These are phyloP conservation scores for Talaromyces sp. DNA, from an alignment of 2,329 filamentous ascomycete genomes.

Conservation along the genomic window DNA sequence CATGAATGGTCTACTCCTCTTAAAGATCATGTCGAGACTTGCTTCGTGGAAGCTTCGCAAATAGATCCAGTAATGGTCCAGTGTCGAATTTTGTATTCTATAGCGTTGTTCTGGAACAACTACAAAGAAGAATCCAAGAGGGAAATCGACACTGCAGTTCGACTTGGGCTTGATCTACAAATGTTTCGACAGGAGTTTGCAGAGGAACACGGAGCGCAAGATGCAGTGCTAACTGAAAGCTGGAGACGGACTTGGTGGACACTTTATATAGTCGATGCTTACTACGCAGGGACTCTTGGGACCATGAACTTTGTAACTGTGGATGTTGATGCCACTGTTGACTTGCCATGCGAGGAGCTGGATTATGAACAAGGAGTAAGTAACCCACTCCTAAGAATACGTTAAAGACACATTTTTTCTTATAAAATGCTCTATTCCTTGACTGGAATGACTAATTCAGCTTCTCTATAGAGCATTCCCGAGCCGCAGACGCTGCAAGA, in stretches of 20 bases:
- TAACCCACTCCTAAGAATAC: neutral
- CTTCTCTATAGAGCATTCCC: constrained; percentile 11
- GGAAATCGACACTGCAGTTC: constrained; percentile 16
- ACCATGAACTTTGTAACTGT: constrained; percentile 19
- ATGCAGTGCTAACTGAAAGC: constrained; percentile 22
- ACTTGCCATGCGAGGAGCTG: constrained; percentile 28
- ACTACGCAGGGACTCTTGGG: constrained; percentile 60
- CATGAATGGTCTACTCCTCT: constrained; percentile 15
- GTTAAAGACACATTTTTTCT: too few relatives aligned
- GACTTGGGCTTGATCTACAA: constrained; percentile 17
- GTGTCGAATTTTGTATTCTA: constrained; percentile 21
- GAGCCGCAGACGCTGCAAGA: constrained; percentile 23
- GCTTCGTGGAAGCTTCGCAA: constrained; percentile 4
- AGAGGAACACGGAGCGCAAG: constrained; percentile 51
- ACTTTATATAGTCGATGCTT: constrained; percentile 64
- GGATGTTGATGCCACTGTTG: constrained; percentile 19
- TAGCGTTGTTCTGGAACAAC: constrained; percentile 21
- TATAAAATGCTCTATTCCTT: too few relatives aligned
- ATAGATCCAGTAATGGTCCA: constrained; percentile 19
- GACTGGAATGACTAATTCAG: neutral
- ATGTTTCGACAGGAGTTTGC: constrained; percentile 19
- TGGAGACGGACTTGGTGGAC: constrained; percentile 45
- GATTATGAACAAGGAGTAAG: constrained; percentile 26
- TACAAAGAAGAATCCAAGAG: constrained; percentile 14
- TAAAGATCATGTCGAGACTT: constrained; percentile 14